phyloP scores from a whole-genome alignment of 129 eudicot species.

The sunflower (Helianthus annuus) region HanXRQr2.0-SUNRISE NC_035446.2:67825155-67825654 shows the following conservation, averaged over 20 bases:
- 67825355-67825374: background rate
- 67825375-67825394: background rate
- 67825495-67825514: conserved; percentile 1
- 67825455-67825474: background rate
- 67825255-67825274: too few species aligned
- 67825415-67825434: too few species aligned
- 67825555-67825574: conserved; percentile 12
- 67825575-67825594: conserved; percentile 4
- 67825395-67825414: too few species aligned
- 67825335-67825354: background rate
- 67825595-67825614: background rate
- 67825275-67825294: too few species aligned
- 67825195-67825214: too few species aligned
- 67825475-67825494: background rate
- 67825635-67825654: background rate
- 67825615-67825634: background rate
- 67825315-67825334: background rate
- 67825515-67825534: background rate
- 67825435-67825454: too few species aligned
- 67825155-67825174: too few species aligned
- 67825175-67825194: too few species aligned
- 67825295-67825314: background rate
- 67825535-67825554: conserved; percentile 9
- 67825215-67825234: too few species aligned
- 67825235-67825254: too few species aligned